These are phyloP conservation scores for Daphne laureola DNA, from an alignment of 441 rosid genomes.

Conservation along the genomic window DNA sequence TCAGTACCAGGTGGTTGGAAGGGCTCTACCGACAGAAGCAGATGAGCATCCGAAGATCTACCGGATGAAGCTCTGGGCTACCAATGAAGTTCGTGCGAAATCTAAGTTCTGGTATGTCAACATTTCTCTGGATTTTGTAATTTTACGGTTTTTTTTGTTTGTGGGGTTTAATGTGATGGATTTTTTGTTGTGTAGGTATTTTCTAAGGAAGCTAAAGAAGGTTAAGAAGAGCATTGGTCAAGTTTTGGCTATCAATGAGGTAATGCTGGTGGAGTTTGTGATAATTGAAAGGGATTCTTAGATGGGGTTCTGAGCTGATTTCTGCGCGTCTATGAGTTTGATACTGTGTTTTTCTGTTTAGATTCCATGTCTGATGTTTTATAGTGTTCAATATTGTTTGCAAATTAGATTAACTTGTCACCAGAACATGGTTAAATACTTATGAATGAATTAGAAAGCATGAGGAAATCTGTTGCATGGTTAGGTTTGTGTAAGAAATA, in stretches of 20 bases:
- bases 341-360: not conserved
- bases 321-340: not conserved
- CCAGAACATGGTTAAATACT: no score
- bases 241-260: slow-evolving; percentile 66
- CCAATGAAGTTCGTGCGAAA: slow-evolving; percentile 37
- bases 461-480: no score
- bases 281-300: not conserved
- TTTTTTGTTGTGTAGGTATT: slow-evolving; percentile 27
- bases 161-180: not conserved
- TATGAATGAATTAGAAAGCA: no score
- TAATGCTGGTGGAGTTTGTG: slow-evolving; percentile 8
- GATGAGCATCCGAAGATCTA: slow-evolving; percentile 39
- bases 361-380: not conserved
- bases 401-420: no score
- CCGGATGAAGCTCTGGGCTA: slow-evolving; percentile 43
- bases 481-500: no score
- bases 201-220: slow-evolving; percentile 58
- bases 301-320: not conserved
- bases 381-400: not conserved
- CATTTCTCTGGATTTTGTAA: not conserved
- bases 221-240: slow-evolving; percentile 60
- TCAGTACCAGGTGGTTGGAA: slow-evolving; percentile 39
- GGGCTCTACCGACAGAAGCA: slow-evolving; percentile 27
- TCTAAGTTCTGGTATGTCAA: slow-evolving; percentile 36
- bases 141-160: not conserved